phyloP scores from a whole-genome alignment of 2,329 filamentous ascomycete species.

The Diaporthe sp. region DNA sequence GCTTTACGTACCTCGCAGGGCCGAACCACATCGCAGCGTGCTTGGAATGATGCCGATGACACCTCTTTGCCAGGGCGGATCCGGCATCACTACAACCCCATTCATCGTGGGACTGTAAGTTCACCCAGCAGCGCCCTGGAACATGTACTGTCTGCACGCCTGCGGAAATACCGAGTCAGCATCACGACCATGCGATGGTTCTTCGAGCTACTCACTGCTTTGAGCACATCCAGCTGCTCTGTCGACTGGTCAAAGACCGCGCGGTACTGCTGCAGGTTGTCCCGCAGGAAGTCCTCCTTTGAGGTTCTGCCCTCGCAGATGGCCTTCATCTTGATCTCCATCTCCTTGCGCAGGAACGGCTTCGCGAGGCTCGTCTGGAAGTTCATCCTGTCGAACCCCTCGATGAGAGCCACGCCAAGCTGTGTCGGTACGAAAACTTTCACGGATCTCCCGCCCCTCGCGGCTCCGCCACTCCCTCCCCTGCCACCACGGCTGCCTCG shows the following conservation, averaged over 20 bases:
- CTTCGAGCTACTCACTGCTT: constrained; percentile 63
- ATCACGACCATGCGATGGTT: constrained; percentile 34
- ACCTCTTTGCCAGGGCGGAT: not conserved
- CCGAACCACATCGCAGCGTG: not conserved
- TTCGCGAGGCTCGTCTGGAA: constrained; percentile 94
- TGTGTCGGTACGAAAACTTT: constrained; percentile 94
- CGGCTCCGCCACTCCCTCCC: constrained; percentile 57
- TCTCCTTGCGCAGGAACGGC: constrained; percentile 96
- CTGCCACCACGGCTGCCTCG: constrained; percentile 59
- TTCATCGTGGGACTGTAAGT: too few species aligned
- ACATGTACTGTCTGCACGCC: constrained; percentile 70
- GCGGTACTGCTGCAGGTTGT: constrained; percentile 89
- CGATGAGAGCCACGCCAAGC: constrained; percentile 89
- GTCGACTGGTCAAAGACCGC: constrained; percentile 87
- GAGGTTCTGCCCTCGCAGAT: constrained; percentile 91
- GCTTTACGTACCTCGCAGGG: not conserved
- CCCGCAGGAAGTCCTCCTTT: constrained; percentile 79
- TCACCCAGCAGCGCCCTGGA: constrained; percentile 46
- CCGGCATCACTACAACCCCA: not conserved
- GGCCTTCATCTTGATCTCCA: constrained; percentile 96
- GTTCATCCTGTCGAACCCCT: constrained; percentile 95
- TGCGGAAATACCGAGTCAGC: constrained; percentile 44
- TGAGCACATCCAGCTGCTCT: constrained; percentile 78
- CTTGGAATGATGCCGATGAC: not conserved
- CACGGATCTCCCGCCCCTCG: constrained; percentile 65